Evolutionary conservation across 108 stramenopile genomes (phyloP).

Genomic region (Cyclotella baltica): DNA sequence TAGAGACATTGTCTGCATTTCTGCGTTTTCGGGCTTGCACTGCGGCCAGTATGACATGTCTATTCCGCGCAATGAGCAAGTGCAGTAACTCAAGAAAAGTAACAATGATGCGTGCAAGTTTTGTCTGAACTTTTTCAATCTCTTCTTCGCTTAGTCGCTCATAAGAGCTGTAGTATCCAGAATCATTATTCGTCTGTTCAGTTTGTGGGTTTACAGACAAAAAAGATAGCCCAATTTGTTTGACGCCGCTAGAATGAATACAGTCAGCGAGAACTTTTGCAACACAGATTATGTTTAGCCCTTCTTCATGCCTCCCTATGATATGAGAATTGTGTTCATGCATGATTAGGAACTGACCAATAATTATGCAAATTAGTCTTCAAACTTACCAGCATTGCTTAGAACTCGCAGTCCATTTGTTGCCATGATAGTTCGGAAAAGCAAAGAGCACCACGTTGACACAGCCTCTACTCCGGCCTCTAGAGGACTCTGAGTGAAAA

Average conservation of each 20-base stretch:
- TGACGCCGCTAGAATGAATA: constrained; percentile 85
- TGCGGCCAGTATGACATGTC: constrained; percentile 75
- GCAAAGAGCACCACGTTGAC: constrained; percentile 89
- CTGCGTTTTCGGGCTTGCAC: constrained; percentile 72
- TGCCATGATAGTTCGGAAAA: constrained; percentile 86
- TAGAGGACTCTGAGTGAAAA: constrained; percentile 84
- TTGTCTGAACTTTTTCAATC: constrained; percentile 69
- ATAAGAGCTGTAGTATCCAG: constrained; percentile 50
- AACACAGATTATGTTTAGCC: constrained; percentile 60
- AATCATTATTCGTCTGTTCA: constrained; percentile 56
- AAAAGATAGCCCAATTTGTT: constrained; percentile 78
- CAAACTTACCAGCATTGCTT: constrained; percentile 36
- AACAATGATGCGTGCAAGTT: constrained; percentile 77
- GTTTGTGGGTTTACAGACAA: constrained; percentile 56
- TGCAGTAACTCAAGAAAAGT: constrained; percentile 89
- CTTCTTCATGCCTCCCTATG: constrained; percentile 8
- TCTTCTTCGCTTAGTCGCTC: constrained; percentile 74
- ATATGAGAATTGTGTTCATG: not conserved
- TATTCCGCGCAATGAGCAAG: constrained; percentile 80
- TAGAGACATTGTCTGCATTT: constrained; percentile 37
- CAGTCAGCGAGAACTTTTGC: constrained; percentile 88
- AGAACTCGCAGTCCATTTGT: constrained; percentile 83
- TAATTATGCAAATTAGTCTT: not conserved
- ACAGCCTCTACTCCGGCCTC: constrained; percentile 84
- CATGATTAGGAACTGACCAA: not conserved